Evolutionary conservation across 371 early-diverging fungal genomes (phyloP).

Genomic region (Mucor indicus): DNA sequence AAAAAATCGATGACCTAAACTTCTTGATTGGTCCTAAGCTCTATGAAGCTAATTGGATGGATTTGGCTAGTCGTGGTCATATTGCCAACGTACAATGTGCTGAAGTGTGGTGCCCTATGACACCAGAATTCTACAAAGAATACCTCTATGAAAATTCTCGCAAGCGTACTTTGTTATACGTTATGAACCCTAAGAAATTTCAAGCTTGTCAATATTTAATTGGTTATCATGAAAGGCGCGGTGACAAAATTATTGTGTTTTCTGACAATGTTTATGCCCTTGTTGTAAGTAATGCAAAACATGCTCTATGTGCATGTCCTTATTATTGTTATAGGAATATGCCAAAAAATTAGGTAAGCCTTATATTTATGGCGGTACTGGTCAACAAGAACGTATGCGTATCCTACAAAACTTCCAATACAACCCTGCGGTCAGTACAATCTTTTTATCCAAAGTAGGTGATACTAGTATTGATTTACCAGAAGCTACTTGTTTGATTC

Average conservation of each 20-base stretch:
- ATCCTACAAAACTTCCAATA: conserved; percentile 96
- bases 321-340: conserved; percentile 61
- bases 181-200: conserved; percentile 99
- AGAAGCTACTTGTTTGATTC: conserved; percentile 99
- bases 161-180: conserved; percentile 86
- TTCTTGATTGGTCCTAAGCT: conserved; percentile 99
- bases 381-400: conserved; percentile 94
- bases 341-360: conserved; percentile 90
- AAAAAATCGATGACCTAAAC: conserved; percentile 99
- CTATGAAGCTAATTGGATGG: conserved; percentile 99
- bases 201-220: conserved; percentile 98
- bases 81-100: conserved; percentile 99
- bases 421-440: conserved; percentile 92
- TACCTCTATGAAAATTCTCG: conserved; percentile 80
- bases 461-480: conserved; percentile 99
- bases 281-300: conserved; percentile 48
- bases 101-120: conserved; percentile 99
- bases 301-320: background rate
- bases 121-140: conserved; percentile 96
- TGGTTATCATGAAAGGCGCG: conserved; percentile 90
- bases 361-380: conserved; percentile 97
- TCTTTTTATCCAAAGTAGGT: conserved; percentile 98
- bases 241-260: conserved; percentile 99
- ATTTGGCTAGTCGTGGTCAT: conserved; percentile 95
- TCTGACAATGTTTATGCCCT: conserved; percentile 99